A percentile compares a stretch with the other conserved stretches of the same genome.
Conservation (phyloP, 345 rosid species). For the Excoecaria agallocha region DNA sequence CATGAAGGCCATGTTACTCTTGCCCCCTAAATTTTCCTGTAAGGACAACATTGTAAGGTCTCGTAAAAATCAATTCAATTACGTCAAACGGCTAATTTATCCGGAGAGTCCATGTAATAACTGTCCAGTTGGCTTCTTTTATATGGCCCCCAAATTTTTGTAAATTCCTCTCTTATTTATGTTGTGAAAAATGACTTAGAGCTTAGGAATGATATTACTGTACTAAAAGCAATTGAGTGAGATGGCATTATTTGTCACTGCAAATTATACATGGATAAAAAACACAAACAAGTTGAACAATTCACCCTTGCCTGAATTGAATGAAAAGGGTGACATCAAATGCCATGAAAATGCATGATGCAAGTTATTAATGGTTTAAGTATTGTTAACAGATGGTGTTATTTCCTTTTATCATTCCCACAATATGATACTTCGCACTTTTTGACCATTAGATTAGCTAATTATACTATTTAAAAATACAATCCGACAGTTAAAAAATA, state of each 20-base stretch:
- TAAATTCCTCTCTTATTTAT: neutral
- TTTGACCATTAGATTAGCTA: no score
- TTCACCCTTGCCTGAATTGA: neutral
- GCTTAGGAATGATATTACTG: neutral
- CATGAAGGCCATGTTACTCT: conserved; percentile 82
- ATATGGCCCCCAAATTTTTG: neutral
- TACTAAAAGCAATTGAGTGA: neutral
- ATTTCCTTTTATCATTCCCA: neutral
- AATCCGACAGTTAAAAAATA: no score
- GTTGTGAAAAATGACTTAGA: neutral
- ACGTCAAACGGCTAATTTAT: neutral
- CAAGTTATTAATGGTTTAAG: neutral
- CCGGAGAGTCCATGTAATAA: neutral
- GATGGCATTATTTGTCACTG: neutral
- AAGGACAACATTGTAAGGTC: conserved; percentile 24
- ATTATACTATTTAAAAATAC: no score
- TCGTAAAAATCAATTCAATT: conserved; percentile 10
- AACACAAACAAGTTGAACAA: neutral
- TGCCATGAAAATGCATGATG: neutral
- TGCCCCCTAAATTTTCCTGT: conserved; percentile 38
- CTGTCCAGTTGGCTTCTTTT: conserved; percentile 1
- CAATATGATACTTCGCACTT: no score
- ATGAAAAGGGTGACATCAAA: neutral
- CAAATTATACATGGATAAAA: neutral
- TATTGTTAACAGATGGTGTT: neutral